A percentile compares a stretch with the other conserved stretches of the same genome.
Conservation (phyloP, 148 eudicot species). For the Heliamphora exappendiculata region DNA sequence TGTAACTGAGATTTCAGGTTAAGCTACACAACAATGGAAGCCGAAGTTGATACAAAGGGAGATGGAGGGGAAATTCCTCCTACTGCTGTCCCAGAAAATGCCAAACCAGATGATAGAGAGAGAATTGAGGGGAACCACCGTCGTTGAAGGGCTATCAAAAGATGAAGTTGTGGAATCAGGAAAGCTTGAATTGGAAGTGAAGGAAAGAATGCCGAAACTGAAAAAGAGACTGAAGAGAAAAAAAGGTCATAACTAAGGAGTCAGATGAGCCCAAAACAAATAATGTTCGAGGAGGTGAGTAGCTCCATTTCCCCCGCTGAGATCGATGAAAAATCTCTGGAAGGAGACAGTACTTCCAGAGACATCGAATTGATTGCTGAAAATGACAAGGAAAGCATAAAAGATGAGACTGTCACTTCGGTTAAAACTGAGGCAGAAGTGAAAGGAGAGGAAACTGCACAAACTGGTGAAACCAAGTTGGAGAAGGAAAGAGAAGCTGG, state of each 20-base stretch:
- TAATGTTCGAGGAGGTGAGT: constrained; percentile 14
- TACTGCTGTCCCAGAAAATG: constrained; percentile 5
- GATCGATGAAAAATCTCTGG: constrained; percentile 28
- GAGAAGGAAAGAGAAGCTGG: constrained; percentile 26
- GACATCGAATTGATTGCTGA: constrained; percentile 37
- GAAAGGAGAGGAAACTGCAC: constrained; percentile 18
- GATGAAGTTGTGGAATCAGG: too few species aligned
- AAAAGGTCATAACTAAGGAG: constrained; percentile 26
- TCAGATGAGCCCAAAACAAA: constrained; percentile 19
- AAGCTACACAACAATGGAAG: too few species aligned
- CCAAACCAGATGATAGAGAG: neutral
- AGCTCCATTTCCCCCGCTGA: constrained; percentile 16
- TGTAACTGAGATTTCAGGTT: too few species aligned
- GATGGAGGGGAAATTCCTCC: constrained; percentile 1
- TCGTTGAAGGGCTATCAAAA: too few species aligned
- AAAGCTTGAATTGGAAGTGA: neutral
- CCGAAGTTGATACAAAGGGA: neutral
- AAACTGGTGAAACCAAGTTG: constrained; percentile 15
- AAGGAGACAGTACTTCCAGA: constrained; percentile 33
- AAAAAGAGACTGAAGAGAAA: constrained; percentile 20
- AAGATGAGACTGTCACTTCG: constrained; percentile 17
- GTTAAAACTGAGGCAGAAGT: constrained; percentile 20
- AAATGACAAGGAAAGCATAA: constrained; percentile 10
- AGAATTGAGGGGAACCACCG: too few species aligned
- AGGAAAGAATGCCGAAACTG: constrained; percentile 1